Evolutionary conservation across 345 rosid genomes (phyloP).

Genomic region (Hypericum perforatum): DNA sequence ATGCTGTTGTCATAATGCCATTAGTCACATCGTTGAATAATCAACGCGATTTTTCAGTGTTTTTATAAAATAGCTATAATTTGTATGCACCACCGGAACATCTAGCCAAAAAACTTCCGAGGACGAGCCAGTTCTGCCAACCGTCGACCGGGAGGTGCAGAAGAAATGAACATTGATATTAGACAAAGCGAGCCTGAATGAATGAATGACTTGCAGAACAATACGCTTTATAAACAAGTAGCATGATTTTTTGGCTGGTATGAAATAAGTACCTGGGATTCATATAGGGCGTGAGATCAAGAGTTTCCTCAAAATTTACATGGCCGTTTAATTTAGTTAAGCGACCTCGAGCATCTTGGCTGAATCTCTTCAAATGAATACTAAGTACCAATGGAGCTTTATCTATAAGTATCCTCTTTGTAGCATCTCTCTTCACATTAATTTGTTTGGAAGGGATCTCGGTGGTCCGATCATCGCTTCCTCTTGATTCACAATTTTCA

Average conservation of each 20-base stretch:
- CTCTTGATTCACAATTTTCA: slow-evolving; percentile 31
- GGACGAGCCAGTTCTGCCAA: no score
- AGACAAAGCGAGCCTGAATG: no score
- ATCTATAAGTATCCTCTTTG: slow-evolving; percentile 63
- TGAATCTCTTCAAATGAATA: slow-evolving; percentile 86
- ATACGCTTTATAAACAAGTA: no score
- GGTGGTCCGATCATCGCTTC: slow-evolving; percentile 24
- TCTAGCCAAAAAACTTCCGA: no score
- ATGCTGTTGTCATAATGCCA: neutral
- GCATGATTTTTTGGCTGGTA: neutral
- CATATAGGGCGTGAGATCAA: slow-evolving; percentile 70
- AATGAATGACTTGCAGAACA: no score
- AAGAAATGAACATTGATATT: no score
- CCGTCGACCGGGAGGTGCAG: no score
- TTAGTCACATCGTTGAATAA: no score
- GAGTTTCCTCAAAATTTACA: slow-evolving; percentile 56
- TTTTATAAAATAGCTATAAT: no score
- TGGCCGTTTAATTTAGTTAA: slow-evolving; percentile 86
- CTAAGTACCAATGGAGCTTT: slow-evolving; percentile 78
- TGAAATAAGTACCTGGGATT: slow-evolving; percentile 55
- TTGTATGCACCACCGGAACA: no score
- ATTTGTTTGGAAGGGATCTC: slow-evolving; percentile 29
- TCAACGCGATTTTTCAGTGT: no score
- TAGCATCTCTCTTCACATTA: slow-evolving; percentile 85
- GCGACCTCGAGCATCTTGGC: slow-evolving; percentile 92